Base-by-base conservation (phyloP, 805 yeast genomes). In the Spathaspora gorwiae region DNA sequence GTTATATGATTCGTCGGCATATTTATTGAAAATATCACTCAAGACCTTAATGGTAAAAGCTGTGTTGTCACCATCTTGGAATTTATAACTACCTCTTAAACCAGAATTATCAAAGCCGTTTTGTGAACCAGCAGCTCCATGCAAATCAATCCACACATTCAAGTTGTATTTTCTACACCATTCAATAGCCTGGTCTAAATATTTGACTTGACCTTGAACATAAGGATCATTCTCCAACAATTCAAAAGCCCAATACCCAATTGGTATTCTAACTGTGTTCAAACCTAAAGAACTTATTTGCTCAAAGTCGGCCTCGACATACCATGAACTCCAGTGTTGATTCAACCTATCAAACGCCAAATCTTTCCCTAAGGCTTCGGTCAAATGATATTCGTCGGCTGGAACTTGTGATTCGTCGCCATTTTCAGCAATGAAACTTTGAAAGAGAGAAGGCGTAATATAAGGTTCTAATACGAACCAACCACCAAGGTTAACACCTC, bases 71-170 rank as follows among this genome's bases (percentile, higher is more conserved):
- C 70, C 74, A 38, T 73, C 59, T 56, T 76, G 84, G 80, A 86
- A 89, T 2, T 63, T 64, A 40, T 72, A 59, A 1, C 55, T 35
- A 59, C 84, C 97, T 56, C 96, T 78, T 50, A 79, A 68, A 26
- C 98, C 98, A 7, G 96, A 87, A 71, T 90, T 90, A 65, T 90
- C 98, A 59, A 89, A 92, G 11, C 97, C 97, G 62, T 90, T 90
- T 65, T 90, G 98, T 19, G 96, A 86, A 19, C 97, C 97, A 31
- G 96, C 95, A n/a, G 86, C 95, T 50, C 97, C 97, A 62, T 90
- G 98, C 57, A 90, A 66, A 64, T 92, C 97, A 37, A 90, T 76
- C 97, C 96, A 89, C 24, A 81, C 95, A 59, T 83, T 82, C 51
- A 90, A 59, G 35, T 73, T 76, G 52, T 81, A 58, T 13, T 70